These are phyloP conservation scores for Diaporthe sp. DNA, from an alignment of 2,329 filamentous ascomycete genomes.

Conservation along the genomic window DNA sequence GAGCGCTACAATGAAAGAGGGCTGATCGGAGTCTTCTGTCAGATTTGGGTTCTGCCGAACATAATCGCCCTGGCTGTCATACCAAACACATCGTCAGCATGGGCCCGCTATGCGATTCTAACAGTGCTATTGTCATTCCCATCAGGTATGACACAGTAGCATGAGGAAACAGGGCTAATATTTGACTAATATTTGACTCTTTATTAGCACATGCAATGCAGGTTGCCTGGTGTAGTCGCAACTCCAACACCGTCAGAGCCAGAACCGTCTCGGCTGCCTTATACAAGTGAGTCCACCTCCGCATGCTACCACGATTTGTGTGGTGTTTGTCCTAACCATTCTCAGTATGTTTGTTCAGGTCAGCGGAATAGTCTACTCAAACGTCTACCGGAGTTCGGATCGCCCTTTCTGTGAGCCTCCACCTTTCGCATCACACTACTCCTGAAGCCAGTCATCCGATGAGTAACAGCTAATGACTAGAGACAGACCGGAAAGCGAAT, in stretches of 20 bases:
- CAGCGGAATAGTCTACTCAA: slow-evolving; percentile 21
- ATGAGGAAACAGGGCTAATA: no score
- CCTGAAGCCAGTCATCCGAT: slow-evolving; percentile 42
- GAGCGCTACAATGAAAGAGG: slow-evolving; percentile 8
- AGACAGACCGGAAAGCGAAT: slow-evolving; percentile 34
- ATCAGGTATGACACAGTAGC: no score
- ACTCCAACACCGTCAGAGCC: slow-evolving; percentile 7
- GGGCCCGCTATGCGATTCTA: slow-evolving; percentile 1
- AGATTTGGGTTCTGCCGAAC: slow-evolving; percentile 3
- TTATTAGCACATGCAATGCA: slow-evolving; percentile 1
- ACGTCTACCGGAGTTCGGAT: slow-evolving; percentile 18
- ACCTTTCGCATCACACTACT: slow-evolving; percentile 54
- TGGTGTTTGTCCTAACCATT: neutral
- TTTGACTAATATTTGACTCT: no score
- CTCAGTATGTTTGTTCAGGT: slow-evolving; percentile 17
- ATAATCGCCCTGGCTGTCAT: slow-evolving; percentile 7
- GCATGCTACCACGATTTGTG: fast-evolving
- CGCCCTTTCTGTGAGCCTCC: slow-evolving; percentile 41
- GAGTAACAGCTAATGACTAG: neutral
- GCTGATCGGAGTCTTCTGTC: neutral
- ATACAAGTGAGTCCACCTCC: neutral
- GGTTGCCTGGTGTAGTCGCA: slow-evolving; percentile 19
- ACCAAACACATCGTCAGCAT: slow-evolving; percentile 1
- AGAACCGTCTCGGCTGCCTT: slow-evolving; percentile 14
- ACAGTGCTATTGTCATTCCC: neutral